Evolutionary conservation across 2,329 filamentous ascomycete genomes (phyloP).

Genomic region (Stachybotrys chlorohalonatus): DNA sequence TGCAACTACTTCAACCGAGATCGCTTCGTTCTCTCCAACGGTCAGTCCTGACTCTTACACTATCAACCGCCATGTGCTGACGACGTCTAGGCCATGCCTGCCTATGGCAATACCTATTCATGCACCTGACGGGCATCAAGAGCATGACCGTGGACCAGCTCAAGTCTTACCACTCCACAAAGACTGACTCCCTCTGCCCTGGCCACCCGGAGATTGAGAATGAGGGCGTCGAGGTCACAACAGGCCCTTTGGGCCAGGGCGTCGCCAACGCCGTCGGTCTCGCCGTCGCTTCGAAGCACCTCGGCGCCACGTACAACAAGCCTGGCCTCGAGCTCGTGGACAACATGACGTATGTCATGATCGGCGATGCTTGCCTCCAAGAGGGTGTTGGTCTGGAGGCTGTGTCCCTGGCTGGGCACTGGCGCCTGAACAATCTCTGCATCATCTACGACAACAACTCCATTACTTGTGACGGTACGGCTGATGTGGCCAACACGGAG

Average conservation of each 20-base stretch:
- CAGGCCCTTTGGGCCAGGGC: conserved; percentile 49
- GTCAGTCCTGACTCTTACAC: background rate
- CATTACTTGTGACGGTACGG: conserved; percentile 44
- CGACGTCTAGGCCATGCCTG: background rate
- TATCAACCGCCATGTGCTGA: background rate
- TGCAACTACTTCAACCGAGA: conserved; percentile 2
- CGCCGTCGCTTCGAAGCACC: conserved; percentile 47
- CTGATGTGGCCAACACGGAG: conserved; percentile 38
- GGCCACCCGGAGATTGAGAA: conserved; percentile 50
- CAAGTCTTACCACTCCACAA: conserved; percentile 33
- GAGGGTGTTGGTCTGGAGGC: conserved; percentile 50
- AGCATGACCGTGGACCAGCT: conserved; percentile 1
- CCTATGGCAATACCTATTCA: conserved; percentile 1
- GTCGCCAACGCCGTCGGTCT: conserved; percentile 52
- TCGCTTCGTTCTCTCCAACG: conserved; percentile 1
- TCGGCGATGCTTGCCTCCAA: conserved; percentile 48
- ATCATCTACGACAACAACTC: conserved; percentile 55
- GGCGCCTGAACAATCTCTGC: conserved; percentile 44
- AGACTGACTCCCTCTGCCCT: conserved; percentile 40
- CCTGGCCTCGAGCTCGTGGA: conserved; percentile 37
- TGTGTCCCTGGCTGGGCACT: conserved; percentile 46
- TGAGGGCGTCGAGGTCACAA: conserved; percentile 49
- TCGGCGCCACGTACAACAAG: conserved; percentile 43
- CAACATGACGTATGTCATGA: conserved; percentile 47
- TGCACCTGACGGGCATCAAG: conserved; percentile 1